phyloP scores from a whole-genome alignment of 306 rosid species.

The Lathyrus tuberosus region DNA sequence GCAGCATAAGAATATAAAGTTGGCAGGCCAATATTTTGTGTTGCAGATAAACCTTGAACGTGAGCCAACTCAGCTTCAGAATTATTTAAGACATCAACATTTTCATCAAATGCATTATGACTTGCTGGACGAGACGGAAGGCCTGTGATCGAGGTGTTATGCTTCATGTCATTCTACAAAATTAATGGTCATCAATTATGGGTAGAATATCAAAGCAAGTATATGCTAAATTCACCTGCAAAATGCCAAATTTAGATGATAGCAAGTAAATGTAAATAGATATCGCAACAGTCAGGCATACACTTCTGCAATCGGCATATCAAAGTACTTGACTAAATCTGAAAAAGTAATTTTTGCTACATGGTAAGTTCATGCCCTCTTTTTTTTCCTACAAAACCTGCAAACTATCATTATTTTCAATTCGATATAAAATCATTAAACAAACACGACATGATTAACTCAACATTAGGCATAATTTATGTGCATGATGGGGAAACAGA shows the following conservation, averaged over 20 bases:
- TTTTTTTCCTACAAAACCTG: slow-evolving; percentile 63
- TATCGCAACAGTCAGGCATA: slow-evolving; percentile 66
- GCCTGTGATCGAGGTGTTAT: slow-evolving; percentile 54
- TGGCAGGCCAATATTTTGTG: slow-evolving; percentile 61
- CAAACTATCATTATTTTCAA: slow-evolving; percentile 43
- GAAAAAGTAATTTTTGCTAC: slow-evolving; percentile 65
- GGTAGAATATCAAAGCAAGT: too few relatives aligned
- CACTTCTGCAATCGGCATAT: slow-evolving; percentile 81
- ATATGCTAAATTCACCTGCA: too few relatives aligned
- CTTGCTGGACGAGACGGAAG: slow-evolving; percentile 90
- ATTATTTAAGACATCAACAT: slow-evolving; percentile 57
- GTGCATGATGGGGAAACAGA: slow-evolving; percentile 2
- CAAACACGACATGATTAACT: slow-evolving; percentile 29
- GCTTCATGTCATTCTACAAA: slow-evolving; percentile 88
- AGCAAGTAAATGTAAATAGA: not conserved
- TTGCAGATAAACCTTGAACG: slow-evolving; percentile 56
- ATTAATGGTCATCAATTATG: slow-evolving; percentile 19
- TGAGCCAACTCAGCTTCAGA: slow-evolving; percentile 55
- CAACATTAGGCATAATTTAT: slow-evolving; percentile 29
- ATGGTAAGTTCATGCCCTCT: slow-evolving; percentile 68
- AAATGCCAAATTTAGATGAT: not conserved
- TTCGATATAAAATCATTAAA: slow-evolving; percentile 44
- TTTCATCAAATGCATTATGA: slow-evolving; percentile 84
- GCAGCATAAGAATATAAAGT: slow-evolving; percentile 85
- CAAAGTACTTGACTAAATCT: slow-evolving; percentile 83